A percentile compares a stretch with the other conserved stretches of the same genome.
phyloP scores from a whole-genome alignment of 768 basidiomycete genomes.

The Lentinus tigrinus region DNA sequence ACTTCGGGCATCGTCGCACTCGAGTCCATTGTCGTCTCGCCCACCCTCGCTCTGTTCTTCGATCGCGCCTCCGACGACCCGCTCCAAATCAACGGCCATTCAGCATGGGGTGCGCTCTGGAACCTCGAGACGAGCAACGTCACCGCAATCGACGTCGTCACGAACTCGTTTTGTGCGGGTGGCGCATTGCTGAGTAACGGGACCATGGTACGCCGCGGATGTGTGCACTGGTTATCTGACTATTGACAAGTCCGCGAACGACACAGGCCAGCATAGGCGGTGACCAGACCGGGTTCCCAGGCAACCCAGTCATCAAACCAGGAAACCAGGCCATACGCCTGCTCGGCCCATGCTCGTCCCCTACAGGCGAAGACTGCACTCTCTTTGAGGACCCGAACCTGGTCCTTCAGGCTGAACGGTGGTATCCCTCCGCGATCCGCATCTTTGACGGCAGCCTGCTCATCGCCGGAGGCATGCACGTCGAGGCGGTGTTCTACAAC shows the following conservation, averaged over 20 bases:
- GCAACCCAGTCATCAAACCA: slow-evolving; percentile 67
- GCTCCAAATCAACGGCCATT: slow-evolving; percentile 66
- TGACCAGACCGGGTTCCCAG: slow-evolving; percentile 66
- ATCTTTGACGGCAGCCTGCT: slow-evolving; percentile 75
- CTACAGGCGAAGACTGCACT: slow-evolving; percentile 48
- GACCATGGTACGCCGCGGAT: slow-evolving; percentile 45
- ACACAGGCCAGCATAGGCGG: slow-evolving; percentile 65
- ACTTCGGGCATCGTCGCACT: slow-evolving; percentile 76
- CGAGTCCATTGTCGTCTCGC: slow-evolving; percentile 69
- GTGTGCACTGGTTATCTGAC: background rate
- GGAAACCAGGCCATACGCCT: slow-evolving; percentile 76
- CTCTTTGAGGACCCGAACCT: slow-evolving; percentile 67
- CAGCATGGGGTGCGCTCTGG: slow-evolving; percentile 81
- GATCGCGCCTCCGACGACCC: slow-evolving; percentile 89
- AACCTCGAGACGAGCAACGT: slow-evolving; percentile 62
- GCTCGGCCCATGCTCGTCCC: slow-evolving; percentile 61
- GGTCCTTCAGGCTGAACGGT: slow-evolving; percentile 72
- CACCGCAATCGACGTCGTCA: slow-evolving; percentile 59
- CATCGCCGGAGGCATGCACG: slow-evolving; percentile 80
- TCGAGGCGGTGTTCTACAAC: slow-evolving; percentile 85
- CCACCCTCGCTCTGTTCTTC: slow-evolving; percentile 66
- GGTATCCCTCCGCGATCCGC: slow-evolving; percentile 74
- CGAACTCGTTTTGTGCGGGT: slow-evolving; percentile 86
- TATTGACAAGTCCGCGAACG: background rate
- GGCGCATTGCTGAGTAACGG: slow-evolving; percentile 77